These are phyloP conservation scores for Tetrapyrgos nigripes DNA, from an alignment of 1,284 basidiomycete genomes.

Conservation along the genomic window DNA sequence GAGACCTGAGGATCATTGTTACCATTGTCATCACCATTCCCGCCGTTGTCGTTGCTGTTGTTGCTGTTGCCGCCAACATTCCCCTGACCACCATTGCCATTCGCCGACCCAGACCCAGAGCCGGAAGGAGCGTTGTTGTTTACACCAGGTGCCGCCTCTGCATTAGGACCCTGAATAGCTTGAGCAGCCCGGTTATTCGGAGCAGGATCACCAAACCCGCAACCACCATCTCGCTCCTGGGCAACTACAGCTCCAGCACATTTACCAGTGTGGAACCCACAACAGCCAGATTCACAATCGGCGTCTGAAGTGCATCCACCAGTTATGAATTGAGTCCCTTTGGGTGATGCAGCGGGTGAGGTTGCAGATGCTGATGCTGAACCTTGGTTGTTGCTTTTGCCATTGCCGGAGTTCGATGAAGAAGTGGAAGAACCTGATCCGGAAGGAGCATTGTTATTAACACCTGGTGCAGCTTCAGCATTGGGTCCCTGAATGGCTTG, in stretches of 20 bases:
- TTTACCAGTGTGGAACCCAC: not conserved
- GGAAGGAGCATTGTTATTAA: not conserved
- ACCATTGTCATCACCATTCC: slow-evolving; percentile 17
- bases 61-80: not conserved
- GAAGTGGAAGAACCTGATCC: not conserved
- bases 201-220: not conserved
- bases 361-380: not conserved
- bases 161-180: slow-evolving; percentile 2
- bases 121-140: not conserved
- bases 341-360: not conserved
- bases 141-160: not conserved
- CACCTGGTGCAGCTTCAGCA: slow-evolving; percentile 1
- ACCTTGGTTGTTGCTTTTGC: not conserved
- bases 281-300: not conserved
- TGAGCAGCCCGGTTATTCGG: not conserved
- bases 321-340: not conserved
- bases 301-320: not conserved
- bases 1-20: slow-evolving; percentile 31
- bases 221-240: slow-evolving; percentile 3
- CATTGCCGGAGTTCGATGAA: not conserved
- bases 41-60: slow-evolving; percentile 7
- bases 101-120: not conserved
- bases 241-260: not conserved
- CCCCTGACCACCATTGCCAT: not conserved
- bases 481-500: slow-evolving; percentile 3